Evolutionary conservation across 2,329 filamentous ascomycete genomes (phyloP), one percentile per base, ranked within the genome.

Genomic region (Trichoderma asperellum): DNA sequence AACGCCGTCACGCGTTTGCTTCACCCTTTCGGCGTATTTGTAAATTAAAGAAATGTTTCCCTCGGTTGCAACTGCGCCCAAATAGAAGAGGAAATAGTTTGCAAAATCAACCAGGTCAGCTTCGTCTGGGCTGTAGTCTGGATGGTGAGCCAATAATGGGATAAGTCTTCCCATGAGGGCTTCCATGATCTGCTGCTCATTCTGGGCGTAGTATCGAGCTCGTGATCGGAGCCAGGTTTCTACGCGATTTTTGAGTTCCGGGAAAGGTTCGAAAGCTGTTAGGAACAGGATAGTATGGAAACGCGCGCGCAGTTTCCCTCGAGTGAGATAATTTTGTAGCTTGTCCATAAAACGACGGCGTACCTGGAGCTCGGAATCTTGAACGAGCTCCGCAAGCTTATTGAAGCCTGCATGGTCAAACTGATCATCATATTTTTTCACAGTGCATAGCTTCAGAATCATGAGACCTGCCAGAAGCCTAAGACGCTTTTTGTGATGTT

Each of bases 281-380:
- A 98, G 83, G 82, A 97, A 98, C 6, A 97, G 85, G 52, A 97
- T 90, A 0, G 93, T 92, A 79, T 97, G 96, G 84, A 96, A 99
- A 11, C 95, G 89, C 14, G 86, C 83, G 1, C 88, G 86, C 2
- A 97, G 85, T 73, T 86, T 89, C 68, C 87, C 87, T 65, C 91
- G 88, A 11, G 92, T 91, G 5, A 98, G 87, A 75, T 97, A 95
- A 80, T 97, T 97, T 80, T 97, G 96, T 52, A 99, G 83, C 74
- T 94, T 94, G 75, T 90, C 89, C 65, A 96, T 86, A 75, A 99
- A 98, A 1, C 87, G 88, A 58, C 86, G 87, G 40, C 96, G 91
- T 34, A 98, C 93, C 72, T 91, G 86, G 2, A 87, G 82, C 61
- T 92, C 85, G 6, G 86, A 84, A 76, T 97, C 94, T 77, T 98